A percentile compares a stretch with the other conserved stretches of the same genome.
These are phyloP conservation scores for Starmerella sp. DNA, from an alignment of 805 yeast genomes.

Conservation along the genomic window DNA sequence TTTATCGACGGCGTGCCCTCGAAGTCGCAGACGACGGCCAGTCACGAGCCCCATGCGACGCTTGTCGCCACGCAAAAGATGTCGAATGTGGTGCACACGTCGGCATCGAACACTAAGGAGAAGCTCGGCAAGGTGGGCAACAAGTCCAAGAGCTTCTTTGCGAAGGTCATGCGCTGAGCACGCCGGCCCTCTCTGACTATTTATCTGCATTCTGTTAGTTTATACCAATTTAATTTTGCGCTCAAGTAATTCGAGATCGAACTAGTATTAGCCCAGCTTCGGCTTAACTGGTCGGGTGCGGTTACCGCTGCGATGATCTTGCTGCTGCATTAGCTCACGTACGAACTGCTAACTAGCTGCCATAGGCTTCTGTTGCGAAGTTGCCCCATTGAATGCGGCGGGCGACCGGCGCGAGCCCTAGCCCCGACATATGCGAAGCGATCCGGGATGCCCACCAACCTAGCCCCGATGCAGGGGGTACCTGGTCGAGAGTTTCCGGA, in stretches of 20 bases:
- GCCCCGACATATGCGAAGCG: too few species aligned
- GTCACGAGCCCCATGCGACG: slow-evolving; percentile 10
- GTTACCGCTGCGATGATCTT: too few species aligned
- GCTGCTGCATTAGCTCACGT: too few species aligned
- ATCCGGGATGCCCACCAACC: not conserved
- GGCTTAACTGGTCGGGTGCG: too few species aligned
- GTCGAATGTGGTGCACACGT: slow-evolving; percentile 19
- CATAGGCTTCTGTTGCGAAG: too few species aligned
- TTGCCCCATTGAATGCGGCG: too few species aligned
- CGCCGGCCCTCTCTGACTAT: not conserved
- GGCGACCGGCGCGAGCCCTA: too few species aligned
- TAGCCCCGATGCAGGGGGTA: not conserved
- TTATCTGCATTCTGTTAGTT: not conserved
- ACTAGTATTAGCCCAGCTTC: too few species aligned
- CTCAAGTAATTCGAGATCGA: not conserved
- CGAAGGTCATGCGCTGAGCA: slow-evolving; percentile 22
- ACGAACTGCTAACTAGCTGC: too few species aligned
- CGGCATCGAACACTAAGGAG: slow-evolving; percentile 24
- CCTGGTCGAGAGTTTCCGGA: not conserved
- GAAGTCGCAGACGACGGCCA: slow-evolving; percentile 12
- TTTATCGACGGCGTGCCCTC: slow-evolving; percentile 27
- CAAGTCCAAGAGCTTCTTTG: slow-evolving; percentile 28
- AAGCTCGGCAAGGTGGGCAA: slow-evolving; percentile 27
- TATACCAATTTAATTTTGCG: not conserved
- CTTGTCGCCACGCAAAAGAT: slow-evolving; percentile 24